These are phyloP conservation scores for Patellifolia procumbens DNA, from an alignment of 179 eudicot genomes.

Conservation along the genomic window DNA sequence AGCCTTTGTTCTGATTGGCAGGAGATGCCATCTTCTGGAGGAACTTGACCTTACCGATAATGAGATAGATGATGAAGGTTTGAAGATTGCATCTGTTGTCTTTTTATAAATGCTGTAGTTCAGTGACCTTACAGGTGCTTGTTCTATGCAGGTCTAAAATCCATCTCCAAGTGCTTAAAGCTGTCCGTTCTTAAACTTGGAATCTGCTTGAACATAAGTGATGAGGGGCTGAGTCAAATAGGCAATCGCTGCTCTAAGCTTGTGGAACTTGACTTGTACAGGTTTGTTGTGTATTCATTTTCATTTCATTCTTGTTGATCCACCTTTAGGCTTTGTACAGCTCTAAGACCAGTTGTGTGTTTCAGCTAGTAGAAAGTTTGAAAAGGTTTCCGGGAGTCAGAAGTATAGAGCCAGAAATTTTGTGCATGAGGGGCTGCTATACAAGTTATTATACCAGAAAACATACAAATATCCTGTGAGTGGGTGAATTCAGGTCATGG, in stretches of 20 bases:
- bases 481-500: too few relatives aligned
- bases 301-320: not conserved
- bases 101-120: not conserved
- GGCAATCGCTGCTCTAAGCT: conserved; percentile 76
- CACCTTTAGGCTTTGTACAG: not conserved
- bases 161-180: conserved; percentile 76
- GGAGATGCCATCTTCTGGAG: conserved; percentile 68
- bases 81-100: not conserved
- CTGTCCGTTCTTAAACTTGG: conserved; percentile 74
- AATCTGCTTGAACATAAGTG: conserved; percentile 76
- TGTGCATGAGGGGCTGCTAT: not conserved
- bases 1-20: conserved; percentile 84
- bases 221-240: conserved; percentile 64
- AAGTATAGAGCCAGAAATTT: not conserved
- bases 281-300: conserved; percentile 38
- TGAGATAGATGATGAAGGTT: conserved; percentile 87
- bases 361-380: not conserved
- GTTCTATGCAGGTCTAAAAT: conserved; percentile 61
- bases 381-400: not conserved
- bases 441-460: not conserved
- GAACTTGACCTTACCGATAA: conserved; percentile 94
- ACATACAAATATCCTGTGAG: not conserved
- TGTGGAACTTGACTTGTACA: conserved; percentile 83
- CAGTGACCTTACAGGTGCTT: conserved; percentile 14
- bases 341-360: not conserved